Base-by-base conservation (phyloP, 2,329 filamentous ascomycete genomes). In the Arthrobotrys musiformis region DNA sequence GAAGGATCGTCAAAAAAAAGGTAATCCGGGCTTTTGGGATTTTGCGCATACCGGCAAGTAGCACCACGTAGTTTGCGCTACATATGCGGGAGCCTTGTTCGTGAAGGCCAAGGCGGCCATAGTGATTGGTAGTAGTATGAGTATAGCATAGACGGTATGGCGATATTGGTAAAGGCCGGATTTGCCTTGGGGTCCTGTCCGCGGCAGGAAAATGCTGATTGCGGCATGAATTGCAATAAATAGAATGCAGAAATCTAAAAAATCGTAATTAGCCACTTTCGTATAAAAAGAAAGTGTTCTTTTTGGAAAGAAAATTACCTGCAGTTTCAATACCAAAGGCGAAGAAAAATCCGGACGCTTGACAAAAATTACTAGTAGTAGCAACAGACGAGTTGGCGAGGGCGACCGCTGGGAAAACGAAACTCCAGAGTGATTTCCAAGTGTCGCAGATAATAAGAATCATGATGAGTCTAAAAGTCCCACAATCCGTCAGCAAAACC, bases 171-270 rank as follows among this genome's bases (percentile, higher is more conserved):
- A 92, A 0, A 94, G 85, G 0, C 91, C 91, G 52, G 89, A 88
- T 75, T 88, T 85, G 1, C 88, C 86, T 35, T 79, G 44, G 22
- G 78, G 72, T 13, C 79, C 78, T 40, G 80, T 80, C 13, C 84
- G 83, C 0, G 89, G 88, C 22, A 87, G 86, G 79, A 93, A 90
- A 63, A 94, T 90, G 82, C 91, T 92, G 9, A 93, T 84, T 1
- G 88, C 89, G 60, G 90, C 91, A 81, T 94, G 92, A 7, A 93
- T 81, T 17, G 91, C 90, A 80, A 94, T 92, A 70, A 92, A 86
- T 13, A 93, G 85, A 15, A 93, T 89, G 8, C 91, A 88, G 68
- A 91, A 86, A 81, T 94, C 92, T 84, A 78, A 40, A 19, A n/a
- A 13, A 48, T 52, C n/a, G 9, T 8, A 19, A 42, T 19, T 15